Base-by-base conservation (phyloP, 257 asterid species). In the Prunella vulgaris region DNA sequence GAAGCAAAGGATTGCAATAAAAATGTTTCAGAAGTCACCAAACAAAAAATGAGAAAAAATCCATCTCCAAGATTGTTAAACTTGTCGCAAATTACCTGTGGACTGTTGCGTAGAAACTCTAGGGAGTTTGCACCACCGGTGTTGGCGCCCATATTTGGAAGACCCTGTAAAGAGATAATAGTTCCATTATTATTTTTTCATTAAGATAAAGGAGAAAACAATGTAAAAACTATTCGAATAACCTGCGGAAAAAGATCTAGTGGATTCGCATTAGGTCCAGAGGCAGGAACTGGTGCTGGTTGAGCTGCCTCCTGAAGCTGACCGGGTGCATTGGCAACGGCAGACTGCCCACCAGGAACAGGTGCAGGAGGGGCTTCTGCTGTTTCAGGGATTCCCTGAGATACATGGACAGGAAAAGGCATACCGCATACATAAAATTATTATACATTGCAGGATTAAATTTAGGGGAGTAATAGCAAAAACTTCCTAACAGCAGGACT, bases 231-330 rank as follows among this genome's bases (percentile, higher is more conserved):
- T 14, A 68, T 56, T 30, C 5, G 2, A 63, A 58, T 33, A 69
- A 87, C 96, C 94, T 87, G 96, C 2, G 96, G 96, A 69, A 89
- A 89, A 57, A 89, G 88, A 84, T 89, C 74, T 14, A 89, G 77
- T 2, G 96, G 96, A 68, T 85, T 81, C 58, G 90, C 84, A 81
- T 89, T 89, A 74, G 96, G 96, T 32, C 87, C 94, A 53, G 83
- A 13, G 13, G 89, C 28, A 28, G 88, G 77, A 59, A 61, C 67
- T 15, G 82, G 52, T 37, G 84, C 77, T 67, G 87, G 84, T 73
- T 79, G 83, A 64, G 86, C 72, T 48, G 80, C 73, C 73, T 37
- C 67, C 52, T 53, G 91, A 49, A 84, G 80, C 75, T 74, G 93
- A 64, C 75, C 81, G 6, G 88, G 74, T 33, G 58, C 73, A 72